phyloP scores from a whole-genome alignment of 2,329 filamentous ascomycete genomes.

The Verticillium tricorpus region DNA sequence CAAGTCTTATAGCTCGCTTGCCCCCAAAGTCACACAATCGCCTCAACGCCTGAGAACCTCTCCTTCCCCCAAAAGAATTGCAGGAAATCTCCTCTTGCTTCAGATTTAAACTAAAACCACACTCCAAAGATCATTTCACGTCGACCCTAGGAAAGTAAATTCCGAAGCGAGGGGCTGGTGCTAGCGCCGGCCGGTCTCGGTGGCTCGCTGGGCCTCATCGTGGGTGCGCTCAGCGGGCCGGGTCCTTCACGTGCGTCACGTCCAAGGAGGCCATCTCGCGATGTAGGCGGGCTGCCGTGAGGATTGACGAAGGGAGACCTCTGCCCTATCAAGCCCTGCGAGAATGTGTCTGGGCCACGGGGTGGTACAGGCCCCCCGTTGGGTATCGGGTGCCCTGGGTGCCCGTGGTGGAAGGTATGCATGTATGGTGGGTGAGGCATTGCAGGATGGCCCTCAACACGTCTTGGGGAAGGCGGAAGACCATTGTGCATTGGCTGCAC shows the following conservation, averaged over 20 bases:
- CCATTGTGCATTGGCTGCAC: constrained; percentile 38
- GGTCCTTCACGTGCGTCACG: constrained; percentile 9
- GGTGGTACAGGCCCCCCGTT: constrained; percentile 36
- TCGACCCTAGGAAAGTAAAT: constrained; percentile 60
- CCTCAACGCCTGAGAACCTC: not conserved
- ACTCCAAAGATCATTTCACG: not conserved
- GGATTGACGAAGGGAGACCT: constrained; percentile 36
- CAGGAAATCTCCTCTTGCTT: not conserved
- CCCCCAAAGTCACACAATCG: not conserved
- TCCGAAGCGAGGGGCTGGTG: constrained; percentile 70
- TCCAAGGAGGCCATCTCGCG: constrained; percentile 30
- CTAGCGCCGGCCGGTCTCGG: constrained; percentile 55
- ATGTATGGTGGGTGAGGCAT: constrained; percentile 19
- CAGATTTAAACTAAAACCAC: not conserved
- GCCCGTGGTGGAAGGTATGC: constrained; percentile 15
- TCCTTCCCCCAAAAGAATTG: not conserved
- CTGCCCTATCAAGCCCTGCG: constrained; percentile 37
- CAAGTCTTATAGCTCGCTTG: not conserved
- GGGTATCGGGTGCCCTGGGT: constrained; percentile 25
- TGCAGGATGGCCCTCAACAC: constrained; percentile 27
- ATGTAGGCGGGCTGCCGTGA: constrained; percentile 36
- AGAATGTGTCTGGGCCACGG: constrained; percentile 40
- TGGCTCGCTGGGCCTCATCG: constrained; percentile 16
- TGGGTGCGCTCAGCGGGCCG: constrained; percentile 19
- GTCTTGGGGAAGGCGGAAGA: constrained; percentile 44